Evolutionary conservation across 1,139 yeast genomes (phyloP).

Genomic region (Saccharomyces hybrid): DNA sequence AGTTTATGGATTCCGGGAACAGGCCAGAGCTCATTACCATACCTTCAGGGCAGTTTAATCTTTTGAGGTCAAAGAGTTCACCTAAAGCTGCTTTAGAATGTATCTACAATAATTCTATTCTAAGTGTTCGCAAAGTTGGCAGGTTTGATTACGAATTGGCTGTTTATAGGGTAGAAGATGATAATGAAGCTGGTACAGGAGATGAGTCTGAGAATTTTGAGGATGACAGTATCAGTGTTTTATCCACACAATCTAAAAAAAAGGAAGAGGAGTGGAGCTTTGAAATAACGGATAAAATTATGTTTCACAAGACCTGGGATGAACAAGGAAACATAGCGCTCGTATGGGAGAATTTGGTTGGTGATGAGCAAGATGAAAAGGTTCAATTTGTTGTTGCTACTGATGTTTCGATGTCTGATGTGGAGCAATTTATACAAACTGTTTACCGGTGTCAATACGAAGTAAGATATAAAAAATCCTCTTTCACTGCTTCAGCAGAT

Average conservation of each 20-base stretch:
- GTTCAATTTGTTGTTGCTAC: constrained; percentile 75
- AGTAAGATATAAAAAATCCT: constrained; percentile 55
- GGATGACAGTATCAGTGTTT: constrained; percentile 44
- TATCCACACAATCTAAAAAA: constrained; percentile 49
- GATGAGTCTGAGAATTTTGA: constrained; percentile 41
- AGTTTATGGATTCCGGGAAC: constrained; percentile 54
- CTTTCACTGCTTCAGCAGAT: constrained; percentile 39
- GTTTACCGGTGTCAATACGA: constrained; percentile 71
- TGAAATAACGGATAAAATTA: constrained; percentile 32
- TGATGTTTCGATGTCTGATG: constrained; percentile 47
- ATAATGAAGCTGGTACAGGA: constrained; percentile 47
- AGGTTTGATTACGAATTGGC: constrained; percentile 65
- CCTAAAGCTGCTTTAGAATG: constrained; percentile 88
- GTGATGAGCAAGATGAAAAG: constrained; percentile 80
- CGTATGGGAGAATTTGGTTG: constrained; percentile 66
- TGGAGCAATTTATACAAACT: constrained; percentile 57
- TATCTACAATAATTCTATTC: constrained; percentile 71
- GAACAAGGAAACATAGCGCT: constrained; percentile 46
- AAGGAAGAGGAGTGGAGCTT: constrained; percentile 31
- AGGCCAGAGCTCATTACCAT: constrained; percentile 65
- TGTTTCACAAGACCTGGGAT: constrained; percentile 39
- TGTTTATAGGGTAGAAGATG: constrained; percentile 57
- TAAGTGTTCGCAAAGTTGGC: constrained; percentile 57
- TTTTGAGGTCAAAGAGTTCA: constrained; percentile 68
- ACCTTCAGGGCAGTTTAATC: constrained; percentile 72